phyloP scores from a whole-genome alignment of 345 rosid species.

The Camelina laxa region DNA sequence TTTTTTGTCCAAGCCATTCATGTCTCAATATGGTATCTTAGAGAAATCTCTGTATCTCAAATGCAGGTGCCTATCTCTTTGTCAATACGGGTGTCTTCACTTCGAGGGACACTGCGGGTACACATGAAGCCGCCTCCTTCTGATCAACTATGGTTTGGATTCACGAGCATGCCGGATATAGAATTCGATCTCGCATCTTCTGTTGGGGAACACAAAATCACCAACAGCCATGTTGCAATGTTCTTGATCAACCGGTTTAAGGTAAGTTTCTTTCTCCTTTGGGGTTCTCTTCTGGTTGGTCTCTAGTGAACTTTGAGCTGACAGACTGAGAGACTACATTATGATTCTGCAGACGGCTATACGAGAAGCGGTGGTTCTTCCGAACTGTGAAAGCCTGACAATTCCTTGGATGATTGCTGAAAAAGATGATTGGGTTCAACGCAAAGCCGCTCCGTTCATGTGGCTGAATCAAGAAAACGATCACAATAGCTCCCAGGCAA shows the following conservation, averaged over 20 bases:
- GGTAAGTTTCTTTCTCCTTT: slow-evolving; percentile 50
- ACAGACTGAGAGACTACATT: slow-evolving; percentile 28
- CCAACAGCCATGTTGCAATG: slow-evolving; percentile 65
- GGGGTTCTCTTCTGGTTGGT: slow-evolving; percentile 18
- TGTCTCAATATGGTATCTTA: slow-evolving; percentile 17
- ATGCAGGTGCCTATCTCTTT: slow-evolving; percentile 86
- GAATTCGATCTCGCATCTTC: slow-evolving; percentile 76
- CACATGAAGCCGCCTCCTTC: slow-evolving; percentile 96
- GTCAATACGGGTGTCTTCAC: slow-evolving; percentile 75
- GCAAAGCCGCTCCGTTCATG: slow-evolving; percentile 79
- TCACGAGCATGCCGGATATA: slow-evolving; percentile 88
- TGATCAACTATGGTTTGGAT: slow-evolving; percentile 91
- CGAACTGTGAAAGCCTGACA: slow-evolving; percentile 77
- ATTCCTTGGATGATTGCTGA: slow-evolving; percentile 95
- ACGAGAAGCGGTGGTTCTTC: slow-evolving; percentile 82
- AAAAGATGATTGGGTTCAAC: slow-evolving; percentile 88
- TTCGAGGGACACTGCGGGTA: slow-evolving; percentile 80
- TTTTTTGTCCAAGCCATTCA: slow-evolving; percentile 1
- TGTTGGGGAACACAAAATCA: slow-evolving; percentile 87
- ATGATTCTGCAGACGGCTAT: slow-evolving; percentile 63
- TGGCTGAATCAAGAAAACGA: slow-evolving; percentile 79
- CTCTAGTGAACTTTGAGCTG: slow-evolving; percentile 13
- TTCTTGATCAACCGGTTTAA: slow-evolving; percentile 80
- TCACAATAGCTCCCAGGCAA: slow-evolving; percentile 31
- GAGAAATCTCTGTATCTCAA: slow-evolving; percentile 39